Evolutionary conservation across 2,329 filamentous ascomycete genomes (phyloP), one percentile per base, ranked within the genome.

Genomic region (Boeremia lycopersici): DNA sequence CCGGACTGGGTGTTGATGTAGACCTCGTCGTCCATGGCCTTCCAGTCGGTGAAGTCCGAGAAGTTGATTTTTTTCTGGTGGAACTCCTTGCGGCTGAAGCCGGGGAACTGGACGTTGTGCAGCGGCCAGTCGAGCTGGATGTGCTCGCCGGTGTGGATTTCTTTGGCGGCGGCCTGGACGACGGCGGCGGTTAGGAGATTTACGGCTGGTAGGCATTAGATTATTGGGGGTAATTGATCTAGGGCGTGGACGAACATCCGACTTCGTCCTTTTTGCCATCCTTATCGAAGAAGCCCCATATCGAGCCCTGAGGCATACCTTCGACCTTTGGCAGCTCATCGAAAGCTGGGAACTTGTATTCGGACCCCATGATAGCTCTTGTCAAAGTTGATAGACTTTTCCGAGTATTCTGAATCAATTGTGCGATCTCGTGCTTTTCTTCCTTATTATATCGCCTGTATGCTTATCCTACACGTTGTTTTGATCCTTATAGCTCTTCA

Each of bases 61-160:
- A 80, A 78, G 9, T 76, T 75, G 8, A 84, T 69, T 50, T 85
- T 80, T 49, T 77, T 76, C 59, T 84, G 82, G 29, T 79, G 70
- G 45, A 79, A 80, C 8, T 79, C 78, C 30, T 79, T 78, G 2
- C 84, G 77, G 38, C 79, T 78, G 59, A 85, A 81, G 56, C 81
- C 81, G 1, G 83, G 81, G 59, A 81, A 78, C 53, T 85, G 81
- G 2, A 85, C 71, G 61, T 85, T 85, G 17, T 77, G 80, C 56
- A 86, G 65, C 23, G 82, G 79, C 83, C 83, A 86, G 25, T 78
- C 78, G 34, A 86, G 74, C 9, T 79, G 79, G 23, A 84, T 77
- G 29, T 82, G 76, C 17, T 74, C 74, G 11, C 84, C 84, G 0
- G 78, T 80, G 34, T 74, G 76, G 61, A 86, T 84, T 60, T 83